A percentile compares a stretch with the other conserved stretches of the same genome.
Evolutionary conservation across 2,329 filamentous ascomycete species (phyloP).

Genomic region (Cercospora zeina): DNA sequence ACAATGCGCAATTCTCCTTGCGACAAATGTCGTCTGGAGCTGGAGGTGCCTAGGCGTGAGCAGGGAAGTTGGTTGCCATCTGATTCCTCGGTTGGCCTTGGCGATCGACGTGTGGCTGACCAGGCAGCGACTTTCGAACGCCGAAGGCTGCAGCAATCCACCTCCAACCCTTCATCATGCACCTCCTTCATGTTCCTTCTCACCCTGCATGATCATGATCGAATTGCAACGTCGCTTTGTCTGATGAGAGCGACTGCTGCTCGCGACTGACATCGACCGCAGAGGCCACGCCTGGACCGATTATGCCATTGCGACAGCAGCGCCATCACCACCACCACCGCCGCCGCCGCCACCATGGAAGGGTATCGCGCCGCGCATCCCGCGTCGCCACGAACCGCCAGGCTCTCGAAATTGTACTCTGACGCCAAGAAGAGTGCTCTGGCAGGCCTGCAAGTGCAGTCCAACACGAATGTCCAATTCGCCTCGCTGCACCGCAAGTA

Average conservation of each 20-base stretch:
- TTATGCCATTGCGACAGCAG: conserved; percentile 8
- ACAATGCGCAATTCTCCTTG: not conserved
- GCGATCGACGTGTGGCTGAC: conserved; percentile 12
- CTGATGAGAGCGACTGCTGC: not conserved
- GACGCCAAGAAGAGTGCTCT: conserved; percentile 72
- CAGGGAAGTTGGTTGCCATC: conserved; percentile 2
- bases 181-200: not conserved
- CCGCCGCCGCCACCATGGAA: conserved; percentile 2
- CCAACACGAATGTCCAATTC: conserved; percentile 64
- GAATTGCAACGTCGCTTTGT: not conserved
- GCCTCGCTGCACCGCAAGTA: conserved; percentile 72
- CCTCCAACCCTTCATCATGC: not conserved
- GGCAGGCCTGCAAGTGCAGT: conserved; percentile 60
- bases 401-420: conserved; percentile 70
- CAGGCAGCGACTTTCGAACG: conserved; percentile 22
- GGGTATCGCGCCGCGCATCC: conserved; percentile 16
- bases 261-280: not conserved
- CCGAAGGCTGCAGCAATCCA: conserved; percentile 17
- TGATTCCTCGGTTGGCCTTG: conserved; percentile 6
- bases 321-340: not conserved
- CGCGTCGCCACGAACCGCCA: conserved; percentile 31
- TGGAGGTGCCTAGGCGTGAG: not conserved
- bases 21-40: not conserved
- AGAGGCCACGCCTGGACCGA: not conserved
- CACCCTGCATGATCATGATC: not conserved